Evolutionary conservation across 2,329 filamentous ascomycete species (phyloP), one percentile per base, ranked within the genome.

Genomic region (Phyllosticta paracitricarpa): DNA sequence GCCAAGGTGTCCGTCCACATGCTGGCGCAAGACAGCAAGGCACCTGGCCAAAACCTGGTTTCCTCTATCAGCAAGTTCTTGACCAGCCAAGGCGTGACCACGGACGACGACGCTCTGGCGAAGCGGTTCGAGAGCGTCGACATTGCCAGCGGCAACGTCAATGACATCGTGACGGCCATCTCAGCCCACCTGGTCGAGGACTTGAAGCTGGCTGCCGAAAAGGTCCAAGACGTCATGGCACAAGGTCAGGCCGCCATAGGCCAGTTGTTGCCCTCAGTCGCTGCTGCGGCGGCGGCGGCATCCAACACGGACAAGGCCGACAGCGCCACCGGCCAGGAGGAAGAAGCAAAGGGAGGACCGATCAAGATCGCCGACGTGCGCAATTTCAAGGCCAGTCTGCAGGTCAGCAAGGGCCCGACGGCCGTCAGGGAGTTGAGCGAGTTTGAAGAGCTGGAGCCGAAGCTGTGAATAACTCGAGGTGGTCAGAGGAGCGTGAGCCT

Each of bases 1-100:
- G 86, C 91, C n/a, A 96, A 97, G 71, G 75, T 95, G 6, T 86
- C 90, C 0, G 84, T 97, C 17, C 89, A 97, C 70, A 79, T 97
- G 25, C 82, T 88, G 61, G 93, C 93, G 0, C 89, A 93, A 69
- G 81, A 83, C 59, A 66, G 67, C 3, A 67, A 73, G 2, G 71
- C 76, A 24, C 70, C 72, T 73, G 28, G 71, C 71, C 8, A 69
- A 25, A 55, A 28, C 7, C 56, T 58, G 25, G 63, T 77, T 3
- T 71, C 73, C 12, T 67, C 77, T 12, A 64, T 83, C 6, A 64
- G 70, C 14, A 75, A 80, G 61, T 76, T 82, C 59, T 71, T 85
- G 14, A 71, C 71, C 25, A 72, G 77, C 33, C 75, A 80, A 48
- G 79, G 78, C 10, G 73, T 84, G 51, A 66, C 72, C 1, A 70